phyloP scores from a whole-genome alignment of 306 rosid genomes.

The Cicer arietinum region DNA sequence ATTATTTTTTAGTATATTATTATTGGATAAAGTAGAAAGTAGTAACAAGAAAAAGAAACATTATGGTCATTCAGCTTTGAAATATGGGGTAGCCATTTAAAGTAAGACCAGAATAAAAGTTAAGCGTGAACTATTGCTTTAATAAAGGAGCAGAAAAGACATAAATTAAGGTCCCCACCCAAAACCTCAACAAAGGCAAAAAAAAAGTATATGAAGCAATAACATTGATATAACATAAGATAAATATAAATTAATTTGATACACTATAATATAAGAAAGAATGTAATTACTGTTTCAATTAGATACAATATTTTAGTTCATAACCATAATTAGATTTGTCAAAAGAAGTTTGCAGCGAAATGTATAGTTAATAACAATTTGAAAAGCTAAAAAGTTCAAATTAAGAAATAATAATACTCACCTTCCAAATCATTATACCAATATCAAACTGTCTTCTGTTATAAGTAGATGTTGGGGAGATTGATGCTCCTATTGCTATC shows the following conservation, averaged over 20 bases:
- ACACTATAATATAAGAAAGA: background rate
- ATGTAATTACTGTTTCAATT: background rate
- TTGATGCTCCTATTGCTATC: constrained; percentile 97
- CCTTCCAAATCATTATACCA: constrained; percentile 98
- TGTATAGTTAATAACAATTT: background rate
- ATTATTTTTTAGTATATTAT: background rate
- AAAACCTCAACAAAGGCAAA: background rate
- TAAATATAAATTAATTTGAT: too few relatives aligned
- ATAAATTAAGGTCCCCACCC: constrained; percentile 41
- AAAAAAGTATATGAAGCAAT: constrained; percentile 41
- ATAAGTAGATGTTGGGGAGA: constrained; percentile 82
- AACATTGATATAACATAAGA: constrained; percentile 31
- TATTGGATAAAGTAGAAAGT: constrained; percentile 6
- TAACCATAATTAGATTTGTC: background rate
- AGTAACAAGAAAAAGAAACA: constrained; percentile 26
- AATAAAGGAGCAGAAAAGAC: constrained; percentile 40
- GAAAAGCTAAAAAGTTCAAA: constrained; percentile 6
- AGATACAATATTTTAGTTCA: background rate
- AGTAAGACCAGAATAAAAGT: constrained; percentile 42
- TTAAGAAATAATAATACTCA: constrained; percentile 22
- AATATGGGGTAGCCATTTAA: constrained; percentile 33
- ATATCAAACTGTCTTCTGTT: constrained; percentile 89
- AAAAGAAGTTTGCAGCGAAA: background rate
- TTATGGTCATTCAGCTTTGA: constrained; percentile 28
- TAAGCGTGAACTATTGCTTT: constrained; percentile 43